phyloP scores from a whole-genome alignment of 2,329 filamentous ascomycete genomes.

The Elsinoe fawcettii region DNA sequence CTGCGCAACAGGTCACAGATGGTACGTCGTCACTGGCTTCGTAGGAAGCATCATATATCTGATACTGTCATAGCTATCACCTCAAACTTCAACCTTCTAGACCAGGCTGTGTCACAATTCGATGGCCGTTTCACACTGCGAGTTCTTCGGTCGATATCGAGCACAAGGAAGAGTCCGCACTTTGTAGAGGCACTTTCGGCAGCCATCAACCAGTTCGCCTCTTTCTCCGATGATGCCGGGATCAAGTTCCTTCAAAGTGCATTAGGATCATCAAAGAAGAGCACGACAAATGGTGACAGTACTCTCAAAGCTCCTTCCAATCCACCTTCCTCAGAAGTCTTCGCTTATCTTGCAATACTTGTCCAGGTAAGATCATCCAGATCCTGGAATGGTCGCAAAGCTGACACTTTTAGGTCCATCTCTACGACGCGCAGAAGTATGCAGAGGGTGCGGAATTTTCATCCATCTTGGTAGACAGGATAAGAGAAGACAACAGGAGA shows the following conservation, averaged over 20 bases:
- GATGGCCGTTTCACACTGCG: constrained; percentile 92
- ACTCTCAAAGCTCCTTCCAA: constrained; percentile 19
- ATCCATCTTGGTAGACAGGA: constrained; percentile 68
- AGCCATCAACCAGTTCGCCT: constrained; percentile 19
- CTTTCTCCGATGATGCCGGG: constrained; percentile 14
- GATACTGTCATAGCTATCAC: constrained; percentile 65
- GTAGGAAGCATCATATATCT: background rate
- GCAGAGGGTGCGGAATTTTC: constrained; percentile 80
- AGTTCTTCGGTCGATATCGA: constrained; percentile 89
- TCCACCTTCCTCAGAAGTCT: constrained; percentile 30
- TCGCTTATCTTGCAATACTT: constrained; percentile 32
- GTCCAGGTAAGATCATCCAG: constrained; percentile 25
- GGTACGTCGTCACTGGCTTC: constrained; percentile 4
- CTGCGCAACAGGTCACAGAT: constrained; percentile 17
- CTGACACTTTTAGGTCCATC: constrained; percentile 61
- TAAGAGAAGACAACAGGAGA: constrained; percentile 83
- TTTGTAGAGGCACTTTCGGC: constrained; percentile 27
- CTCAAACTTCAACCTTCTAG: constrained; percentile 83
- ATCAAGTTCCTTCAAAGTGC: constrained; percentile 17
- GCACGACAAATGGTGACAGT: constrained; percentile 15
- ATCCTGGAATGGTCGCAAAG: background rate
- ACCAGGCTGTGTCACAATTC: constrained; percentile 85
- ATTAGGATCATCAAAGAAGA: constrained; percentile 14
- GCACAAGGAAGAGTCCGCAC: constrained; percentile 70
- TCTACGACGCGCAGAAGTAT: constrained; percentile 77